Percentiles rank a stretch among this genome's conserved stretches.
Conservation (phyloP, 805 yeast species). For the Starmerella scarabaei region DNA sequence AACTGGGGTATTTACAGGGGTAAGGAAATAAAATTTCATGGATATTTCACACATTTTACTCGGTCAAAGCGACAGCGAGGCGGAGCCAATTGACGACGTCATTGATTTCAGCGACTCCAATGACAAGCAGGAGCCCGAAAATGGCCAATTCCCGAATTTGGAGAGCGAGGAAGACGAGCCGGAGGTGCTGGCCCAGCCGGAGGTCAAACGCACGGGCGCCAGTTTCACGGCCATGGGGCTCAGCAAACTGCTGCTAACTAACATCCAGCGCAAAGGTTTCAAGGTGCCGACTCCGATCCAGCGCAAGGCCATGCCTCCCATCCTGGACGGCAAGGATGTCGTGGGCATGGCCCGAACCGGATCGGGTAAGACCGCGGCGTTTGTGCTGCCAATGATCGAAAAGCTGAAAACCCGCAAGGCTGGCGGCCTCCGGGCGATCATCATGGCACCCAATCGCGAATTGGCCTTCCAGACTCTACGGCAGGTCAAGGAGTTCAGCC, state of each 20-base stretch:
- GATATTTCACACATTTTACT: too few relatives aligned
- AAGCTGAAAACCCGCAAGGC: slow-evolving; percentile 31
- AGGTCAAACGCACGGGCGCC: slow-evolving; percentile 35
- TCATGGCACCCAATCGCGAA: slow-evolving; percentile 91
- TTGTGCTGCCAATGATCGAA: slow-evolving; percentile 79
- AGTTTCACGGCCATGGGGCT: slow-evolving; percentile 85
- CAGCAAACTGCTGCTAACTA: slow-evolving; percentile 53
- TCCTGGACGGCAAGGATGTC: slow-evolving; percentile 78
- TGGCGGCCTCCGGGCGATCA: slow-evolving; percentile 77
- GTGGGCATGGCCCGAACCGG: slow-evolving; percentile 99
- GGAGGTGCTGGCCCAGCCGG: slow-evolving; percentile 9
- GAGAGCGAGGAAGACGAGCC: slow-evolving; percentile 31
- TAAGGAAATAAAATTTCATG: too few relatives aligned
- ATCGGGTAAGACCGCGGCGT: slow-evolving; percentile 97
- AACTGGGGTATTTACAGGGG: too few relatives aligned
- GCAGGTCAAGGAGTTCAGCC: slow-evolving; percentile 76
- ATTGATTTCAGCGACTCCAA: slow-evolving; percentile 2
- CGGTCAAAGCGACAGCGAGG: too few relatives aligned
- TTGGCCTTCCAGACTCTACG: slow-evolving; percentile 84
- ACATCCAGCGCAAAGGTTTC: slow-evolving; percentile 74
- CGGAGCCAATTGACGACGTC: slow-evolving; percentile 1
- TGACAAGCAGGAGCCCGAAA: too few relatives aligned
- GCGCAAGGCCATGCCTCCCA: slow-evolving; percentile 83
- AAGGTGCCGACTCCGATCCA: slow-evolving; percentile 96
- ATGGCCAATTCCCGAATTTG: slow-evolving; percentile 29